Conservation (phyloP, 345 rosid species). For the Linum trigynum region DNA sequence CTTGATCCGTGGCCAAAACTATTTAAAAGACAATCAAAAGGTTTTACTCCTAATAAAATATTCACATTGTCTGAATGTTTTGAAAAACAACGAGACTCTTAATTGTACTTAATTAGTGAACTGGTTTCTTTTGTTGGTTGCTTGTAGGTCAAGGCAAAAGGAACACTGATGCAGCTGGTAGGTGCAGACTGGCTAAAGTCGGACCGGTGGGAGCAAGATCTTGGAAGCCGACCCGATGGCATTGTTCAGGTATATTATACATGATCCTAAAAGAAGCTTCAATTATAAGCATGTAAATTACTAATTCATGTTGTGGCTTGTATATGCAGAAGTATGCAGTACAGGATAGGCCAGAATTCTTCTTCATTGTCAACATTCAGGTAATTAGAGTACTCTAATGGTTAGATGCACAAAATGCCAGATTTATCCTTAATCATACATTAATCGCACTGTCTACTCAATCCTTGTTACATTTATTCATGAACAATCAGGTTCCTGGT, state of each 20-base stretch:
- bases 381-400: too few relatives aligned
- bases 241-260: slow-evolving; percentile 34
- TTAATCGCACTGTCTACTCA: too few relatives aligned
- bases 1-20: slow-evolving; percentile 68
- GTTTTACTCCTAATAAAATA: slow-evolving; percentile 15
- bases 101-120: too few relatives aligned
- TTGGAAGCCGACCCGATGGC: slow-evolving; percentile 56
- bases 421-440: too few relatives aligned
- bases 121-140: neutral
- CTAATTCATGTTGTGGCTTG: too few relatives aligned
- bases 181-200: slow-evolving; percentile 98
- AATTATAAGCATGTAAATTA: too few relatives aligned
- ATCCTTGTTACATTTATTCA: too few relatives aligned
- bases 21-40: slow-evolving; percentile 60
- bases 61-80: too few relatives aligned
- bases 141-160: slow-evolving; percentile 52
- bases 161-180: slow-evolving; percentile 70
- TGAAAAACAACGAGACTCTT: too few relatives aligned
- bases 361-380: slow-evolving; percentile 70
- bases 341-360: slow-evolving; percentile 60
- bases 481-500: slow-evolving; percentile 45
- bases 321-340: slow-evolving; percentile 30
- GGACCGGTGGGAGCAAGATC: slow-evolving; percentile 58
- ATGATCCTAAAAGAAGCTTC: too few relatives aligned
- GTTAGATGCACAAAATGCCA: too few relatives aligned